phyloP scores from a whole-genome alignment of 148 eudicot species.

The Vaccinium macrocarpon region DNA sequence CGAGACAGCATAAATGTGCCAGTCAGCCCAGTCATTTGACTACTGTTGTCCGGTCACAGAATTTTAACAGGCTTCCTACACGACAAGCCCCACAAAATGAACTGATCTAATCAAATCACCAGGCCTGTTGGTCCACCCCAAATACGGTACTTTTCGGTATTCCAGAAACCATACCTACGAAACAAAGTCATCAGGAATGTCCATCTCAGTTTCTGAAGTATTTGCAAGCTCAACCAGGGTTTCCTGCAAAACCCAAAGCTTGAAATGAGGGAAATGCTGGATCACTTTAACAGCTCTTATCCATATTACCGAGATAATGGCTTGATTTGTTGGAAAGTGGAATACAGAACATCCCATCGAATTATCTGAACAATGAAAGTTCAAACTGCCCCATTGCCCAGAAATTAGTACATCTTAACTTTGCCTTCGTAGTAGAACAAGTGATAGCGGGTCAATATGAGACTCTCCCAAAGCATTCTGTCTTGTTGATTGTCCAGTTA shows the following conservation, averaged over 20 bases:
- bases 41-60: background rate
- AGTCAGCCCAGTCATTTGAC: background rate
- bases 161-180: constrained; percentile 1
- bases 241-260: constrained; percentile 28
- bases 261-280: background rate
- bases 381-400: constrained; percentile 5
- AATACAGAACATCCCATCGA: background rate
- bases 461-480: background rate
- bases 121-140: background rate
- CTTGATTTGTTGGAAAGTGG: background rate
- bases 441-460: background rate
- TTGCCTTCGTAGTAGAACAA: background rate
- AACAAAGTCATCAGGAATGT: constrained; percentile 34
- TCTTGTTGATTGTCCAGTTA: no score
- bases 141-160: background rate
- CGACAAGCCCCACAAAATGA: background rate
- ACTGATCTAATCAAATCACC: background rate
- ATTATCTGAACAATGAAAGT: background rate
- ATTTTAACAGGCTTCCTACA: background rate
- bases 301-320: background rate
- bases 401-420: background rate
- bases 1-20: background rate
- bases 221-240: constrained; percentile 26
- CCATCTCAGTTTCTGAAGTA: constrained; percentile 36
- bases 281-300: background rate